Percentiles rank a stretch among this genome's conserved stretches.
phyloP scores from a whole-genome alignment of 805 yeast species.

The Sugiyamaella smithiae region DNA sequence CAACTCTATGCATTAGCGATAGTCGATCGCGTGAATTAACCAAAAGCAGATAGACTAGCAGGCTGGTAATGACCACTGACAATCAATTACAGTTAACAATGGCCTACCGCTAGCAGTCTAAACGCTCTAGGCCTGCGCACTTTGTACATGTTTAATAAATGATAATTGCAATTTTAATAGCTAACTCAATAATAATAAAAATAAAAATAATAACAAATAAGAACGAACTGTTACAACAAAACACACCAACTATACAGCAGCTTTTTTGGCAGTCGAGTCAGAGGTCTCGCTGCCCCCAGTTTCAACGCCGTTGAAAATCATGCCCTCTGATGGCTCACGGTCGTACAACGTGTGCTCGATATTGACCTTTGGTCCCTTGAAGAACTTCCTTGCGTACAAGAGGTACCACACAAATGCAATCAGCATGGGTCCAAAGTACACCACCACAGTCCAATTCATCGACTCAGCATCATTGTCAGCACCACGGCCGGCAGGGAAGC shows the following conservation, averaged over 20 bases:
- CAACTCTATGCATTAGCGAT: not conserved
- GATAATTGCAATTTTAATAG: too few species aligned
- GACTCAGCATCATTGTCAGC: constrained; percentile 34
- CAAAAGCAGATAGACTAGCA: too few species aligned
- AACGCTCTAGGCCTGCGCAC: too few species aligned
- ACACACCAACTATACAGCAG: not conserved
- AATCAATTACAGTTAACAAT: too few species aligned
- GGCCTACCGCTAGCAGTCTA: too few species aligned
- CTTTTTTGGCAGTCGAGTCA: constrained; percentile 5
- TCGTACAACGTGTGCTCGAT: constrained; percentile 37
- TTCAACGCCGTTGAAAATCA: constrained; percentile 12
- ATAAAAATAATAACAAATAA: not conserved
- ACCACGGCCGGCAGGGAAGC: constrained; percentile 53
- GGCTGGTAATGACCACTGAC: not conserved
- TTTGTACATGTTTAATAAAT: too few species aligned
- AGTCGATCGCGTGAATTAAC: too few species aligned
- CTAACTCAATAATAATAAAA: not conserved
- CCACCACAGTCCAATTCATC: constrained; percentile 67
- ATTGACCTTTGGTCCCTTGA: constrained; percentile 59
- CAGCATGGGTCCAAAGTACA: constrained; percentile 58
- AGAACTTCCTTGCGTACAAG: constrained; percentile 56
- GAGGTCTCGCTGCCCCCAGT: constrained; percentile 7
- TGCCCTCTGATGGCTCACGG: not conserved
- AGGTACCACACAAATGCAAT: constrained; percentile 50
- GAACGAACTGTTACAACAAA: not conserved